Base-by-base conservation (phyloP, 352 stramenopile genomes). In the Phytophthora pistaciae region DNA sequence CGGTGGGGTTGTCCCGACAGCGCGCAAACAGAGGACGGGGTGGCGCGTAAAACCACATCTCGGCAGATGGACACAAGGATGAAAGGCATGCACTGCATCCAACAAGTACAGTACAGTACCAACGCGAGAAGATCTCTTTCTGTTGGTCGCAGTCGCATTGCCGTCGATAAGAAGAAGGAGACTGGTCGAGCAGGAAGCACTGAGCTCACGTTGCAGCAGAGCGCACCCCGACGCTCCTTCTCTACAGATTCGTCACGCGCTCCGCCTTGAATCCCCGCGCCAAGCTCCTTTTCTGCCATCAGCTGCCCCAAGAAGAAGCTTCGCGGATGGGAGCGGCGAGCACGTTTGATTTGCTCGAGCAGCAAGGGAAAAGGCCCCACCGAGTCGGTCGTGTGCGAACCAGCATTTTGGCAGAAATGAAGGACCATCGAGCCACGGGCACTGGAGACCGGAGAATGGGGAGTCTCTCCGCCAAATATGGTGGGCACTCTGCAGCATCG, bases 331-430 rank as follows among this genome's bases (percentile, higher is more conserved):
- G 56, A 71, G 57, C 42, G 16, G 42, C 18, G 42, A 67, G 38
- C 58, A 67, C 40, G 40, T 62, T 68, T 54, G 66, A 72, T 72
- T 72, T 72, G 66, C 50, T 42, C 53, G 29, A 57, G 16, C 57
- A 42, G 23, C 42, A 64, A 64, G 57, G 8, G 33, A 42, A 61
- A 46, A 55, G 27, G 57, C 25, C n/a, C n/a, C n/a, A n/a, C n/a
- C n/a, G n/a, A n/a, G n/a, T n/a, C n/a, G n/a, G n/a, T n/a, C n/a
- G n/a, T n/a, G n/a, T n/a, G n/a, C n/a, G n/a, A n/a, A n/a, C n/a
- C n/a, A n/a, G n/a, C n/a, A n/a, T n/a, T n/a, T n/a, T n/a, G n/a
- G n/a, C n/a, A n/a, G n/a, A n/a, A 18, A 20, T 42, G 10, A 42
- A 42, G 10, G 36, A n/a, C n/a, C n/a, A n/a, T n/a, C n/a, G n/a